Conservation (phyloP, 352 stramenopile genomes). For the Phytophthora rubi region DNA sequence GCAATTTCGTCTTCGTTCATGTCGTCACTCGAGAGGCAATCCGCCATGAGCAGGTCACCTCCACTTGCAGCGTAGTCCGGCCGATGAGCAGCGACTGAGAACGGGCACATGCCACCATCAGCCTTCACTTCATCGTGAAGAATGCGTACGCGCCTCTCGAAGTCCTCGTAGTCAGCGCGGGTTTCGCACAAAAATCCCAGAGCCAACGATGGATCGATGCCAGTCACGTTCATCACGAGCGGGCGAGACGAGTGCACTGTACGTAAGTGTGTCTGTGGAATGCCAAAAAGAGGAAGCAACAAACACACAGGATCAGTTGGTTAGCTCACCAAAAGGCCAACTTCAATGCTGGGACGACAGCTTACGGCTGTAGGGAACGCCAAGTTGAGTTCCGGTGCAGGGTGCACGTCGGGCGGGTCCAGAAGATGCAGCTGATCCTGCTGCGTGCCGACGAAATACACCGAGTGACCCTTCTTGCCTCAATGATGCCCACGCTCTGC, state of each 20-base stretch:
- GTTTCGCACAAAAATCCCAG: conserved; percentile 93
- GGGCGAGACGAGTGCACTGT: conserved; percentile 61
- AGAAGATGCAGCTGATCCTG: conserved; percentile 82
- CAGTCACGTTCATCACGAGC: conserved; percentile 83
- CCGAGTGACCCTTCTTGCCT: conserved; percentile 93
- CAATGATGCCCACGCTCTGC: conserved; percentile 95
- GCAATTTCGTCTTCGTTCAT: conserved; percentile 57
- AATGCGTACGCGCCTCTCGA: conserved; percentile 53
- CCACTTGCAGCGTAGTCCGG: conserved; percentile 66
- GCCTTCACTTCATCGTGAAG: conserved; percentile 52
- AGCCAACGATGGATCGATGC: conserved; percentile 95
- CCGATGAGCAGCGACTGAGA: conserved; percentile 62
- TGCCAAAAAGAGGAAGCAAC: not conserved
- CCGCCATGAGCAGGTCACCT: conserved; percentile 52
- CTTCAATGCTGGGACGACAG: not conserved
- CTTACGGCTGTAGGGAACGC: conserved; percentile 77
- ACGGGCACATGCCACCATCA: conserved; percentile 59
- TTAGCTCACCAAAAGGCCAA: not conserved
- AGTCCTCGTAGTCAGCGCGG: conserved; percentile 73
- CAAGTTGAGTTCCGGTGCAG: conserved; percentile 67
- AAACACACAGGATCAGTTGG: not conserved
- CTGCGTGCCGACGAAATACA: conserved; percentile 96
- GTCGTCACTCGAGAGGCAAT: conserved; percentile 71
- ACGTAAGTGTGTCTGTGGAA: conserved; percentile 61
- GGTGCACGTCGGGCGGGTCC: conserved; percentile 86